Evolutionary conservation across 768 basidiomycete genomes (phyloP).

Genomic region (Crassisporium funariophilum): DNA sequence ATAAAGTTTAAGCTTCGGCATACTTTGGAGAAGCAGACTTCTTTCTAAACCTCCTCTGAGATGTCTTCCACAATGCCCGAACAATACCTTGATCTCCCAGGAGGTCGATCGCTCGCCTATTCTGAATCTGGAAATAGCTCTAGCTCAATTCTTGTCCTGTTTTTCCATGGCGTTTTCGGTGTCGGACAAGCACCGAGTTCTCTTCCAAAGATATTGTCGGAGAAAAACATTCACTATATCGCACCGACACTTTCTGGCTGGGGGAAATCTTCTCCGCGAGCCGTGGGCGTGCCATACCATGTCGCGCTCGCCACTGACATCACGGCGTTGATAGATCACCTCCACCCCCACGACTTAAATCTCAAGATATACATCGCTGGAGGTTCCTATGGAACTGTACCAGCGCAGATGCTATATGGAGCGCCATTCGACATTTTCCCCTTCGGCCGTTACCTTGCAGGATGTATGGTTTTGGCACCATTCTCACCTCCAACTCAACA

Average conservation of each 20-base stretch:
- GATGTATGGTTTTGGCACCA: constrained; percentile 49
- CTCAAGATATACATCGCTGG: constrained; percentile 54
- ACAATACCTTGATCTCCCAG: constrained; percentile 38
- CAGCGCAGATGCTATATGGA: constrained; percentile 59
- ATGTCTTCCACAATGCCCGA: constrained; percentile 23
- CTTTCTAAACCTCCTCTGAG: background rate
- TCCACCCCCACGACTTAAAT: constrained; percentile 43
- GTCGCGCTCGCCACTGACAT: constrained; percentile 46
- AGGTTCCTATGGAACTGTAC: constrained; percentile 54
- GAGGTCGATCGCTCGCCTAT: constrained; percentile 56
- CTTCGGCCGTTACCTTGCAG: constrained; percentile 45
- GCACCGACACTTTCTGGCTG: constrained; percentile 61
- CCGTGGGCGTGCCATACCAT: constrained; percentile 36
- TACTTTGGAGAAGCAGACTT: too few species aligned
- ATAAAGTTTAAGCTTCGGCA: background rate
- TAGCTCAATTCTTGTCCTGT: constrained; percentile 51
- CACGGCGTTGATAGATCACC: constrained; percentile 47
- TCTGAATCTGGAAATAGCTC: constrained; percentile 51
- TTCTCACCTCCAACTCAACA: constrained; percentile 50
- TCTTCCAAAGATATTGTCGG: constrained; percentile 35
- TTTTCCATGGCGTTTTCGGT: constrained; percentile 57
- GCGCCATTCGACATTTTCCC: constrained; percentile 54
- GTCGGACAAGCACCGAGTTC: constrained; percentile 44
- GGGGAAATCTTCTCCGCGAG: constrained; percentile 52
- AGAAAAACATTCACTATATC: constrained; percentile 46